These are phyloP conservation scores for Amborella trichopoda DNA, from an alignment of 164 flowering plant species.

Conservation along the genomic window DNA sequence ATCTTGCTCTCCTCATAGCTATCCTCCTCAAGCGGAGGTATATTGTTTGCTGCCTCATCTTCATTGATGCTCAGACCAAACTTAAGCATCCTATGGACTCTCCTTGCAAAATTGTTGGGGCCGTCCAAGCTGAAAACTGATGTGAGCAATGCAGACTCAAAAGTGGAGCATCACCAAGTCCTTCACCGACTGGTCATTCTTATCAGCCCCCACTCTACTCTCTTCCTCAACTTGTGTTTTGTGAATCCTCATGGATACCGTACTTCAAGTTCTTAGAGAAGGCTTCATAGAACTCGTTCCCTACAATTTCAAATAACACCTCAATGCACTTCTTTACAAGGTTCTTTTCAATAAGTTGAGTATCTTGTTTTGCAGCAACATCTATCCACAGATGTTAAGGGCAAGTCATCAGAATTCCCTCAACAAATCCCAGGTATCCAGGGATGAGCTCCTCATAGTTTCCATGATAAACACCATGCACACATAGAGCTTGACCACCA, in stretches of 20 bases:
- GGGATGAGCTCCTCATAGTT: slow-evolving; percentile 21
- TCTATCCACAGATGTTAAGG: slow-evolving; percentile 15
- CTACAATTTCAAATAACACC: slow-evolving; percentile 19
- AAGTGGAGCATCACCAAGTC: slow-evolving; percentile 10
- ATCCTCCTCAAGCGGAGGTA: slow-evolving; percentile 20
- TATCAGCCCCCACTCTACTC: slow-evolving; percentile 15
- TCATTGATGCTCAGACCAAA: slow-evolving; percentile 12
- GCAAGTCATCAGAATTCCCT: slow-evolving; percentile 16
- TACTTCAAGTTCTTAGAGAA: slow-evolving; percentile 26
- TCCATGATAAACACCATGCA: slow-evolving; percentile 15
- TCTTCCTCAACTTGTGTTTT: slow-evolving; percentile 21
- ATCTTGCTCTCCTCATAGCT: no score
- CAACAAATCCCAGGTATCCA: slow-evolving; percentile 20
- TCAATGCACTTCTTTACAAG: slow-evolving; percentile 30
- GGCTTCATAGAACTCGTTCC: slow-evolving; percentile 23
- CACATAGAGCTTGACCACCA: slow-evolving; percentile 17
- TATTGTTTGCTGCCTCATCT: slow-evolving; percentile 7
- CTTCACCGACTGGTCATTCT: slow-evolving; percentile 14
- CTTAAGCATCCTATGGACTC: slow-evolving; percentile 14
- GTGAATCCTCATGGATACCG: slow-evolving; percentile 28
- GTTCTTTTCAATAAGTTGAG: slow-evolving; percentile 25
- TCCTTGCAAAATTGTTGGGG: slow-evolving; percentile 10
- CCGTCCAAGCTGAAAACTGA: slow-evolving; percentile 14
- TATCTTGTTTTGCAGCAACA: slow-evolving; percentile 14
- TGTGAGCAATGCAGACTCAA: slow-evolving; percentile 13